These are phyloP conservation scores for Daldinia grandis DNA, from an alignment of 495 filamentous ascomycete species.

Conservation along the genomic window DNA sequence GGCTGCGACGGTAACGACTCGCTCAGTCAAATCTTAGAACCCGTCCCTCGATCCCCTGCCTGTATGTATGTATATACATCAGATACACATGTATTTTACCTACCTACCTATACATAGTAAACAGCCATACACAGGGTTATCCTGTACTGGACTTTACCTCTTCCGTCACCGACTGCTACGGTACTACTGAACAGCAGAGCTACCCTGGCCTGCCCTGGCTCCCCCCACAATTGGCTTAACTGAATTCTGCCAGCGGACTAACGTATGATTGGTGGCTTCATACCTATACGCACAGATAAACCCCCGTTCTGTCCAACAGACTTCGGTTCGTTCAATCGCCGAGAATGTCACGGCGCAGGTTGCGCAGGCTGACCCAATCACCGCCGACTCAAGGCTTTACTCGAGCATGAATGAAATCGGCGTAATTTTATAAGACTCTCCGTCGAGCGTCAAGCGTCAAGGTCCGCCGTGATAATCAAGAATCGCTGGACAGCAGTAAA, in stretches of 20 bases:
- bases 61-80: not conserved
- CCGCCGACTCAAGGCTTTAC: conserved; percentile 17
- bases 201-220: conserved; percentile 28
- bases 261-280: conserved; percentile 27
- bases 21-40: conserved; percentile 21
- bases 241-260: conserved; percentile 18
- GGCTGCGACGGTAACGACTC: not conserved
- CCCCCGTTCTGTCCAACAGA: conserved; percentile 14
- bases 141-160: conserved; percentile 12
- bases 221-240: conserved; percentile 36
- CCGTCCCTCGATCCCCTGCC: conserved; percentile 1
- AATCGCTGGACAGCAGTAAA: conserved; percentile 28
- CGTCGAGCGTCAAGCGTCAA: conserved; percentile 18
- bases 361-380: conserved; percentile 32
- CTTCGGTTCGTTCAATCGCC: conserved; percentile 41
- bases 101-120: not conserved
- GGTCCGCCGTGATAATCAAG: conserved; percentile 8
- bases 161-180: conserved; percentile 41
- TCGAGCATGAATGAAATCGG: conserved; percentile 31
- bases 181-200: conserved; percentile 10
- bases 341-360: conserved; percentile 30
- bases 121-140: conserved; percentile 12
- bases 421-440: conserved; percentile 33
- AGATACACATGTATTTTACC: not conserved
- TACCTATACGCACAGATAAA: conserved; percentile 18